Base-by-base conservation (phyloP, 192 early-diverging fungal species). In the Mortierella alpina region DNA sequence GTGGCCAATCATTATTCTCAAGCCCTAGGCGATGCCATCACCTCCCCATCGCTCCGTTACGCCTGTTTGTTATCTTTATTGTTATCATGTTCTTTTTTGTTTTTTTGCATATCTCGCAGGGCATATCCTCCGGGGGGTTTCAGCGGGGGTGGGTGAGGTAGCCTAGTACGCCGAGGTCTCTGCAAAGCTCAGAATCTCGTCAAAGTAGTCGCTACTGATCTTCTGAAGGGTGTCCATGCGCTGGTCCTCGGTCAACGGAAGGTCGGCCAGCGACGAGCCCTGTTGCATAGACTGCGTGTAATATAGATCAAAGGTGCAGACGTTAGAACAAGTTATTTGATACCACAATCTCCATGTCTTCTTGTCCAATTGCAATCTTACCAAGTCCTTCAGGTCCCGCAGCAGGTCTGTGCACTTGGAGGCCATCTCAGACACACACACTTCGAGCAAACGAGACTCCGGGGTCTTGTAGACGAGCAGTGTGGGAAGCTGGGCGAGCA, bases 171-270 rank as follows among this genome's bases (percentile, higher is more conserved):
- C 70, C 17, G 64, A 57, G 7, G 70, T 72, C 47, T 80, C 77
- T 10, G 70, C 70, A 50, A 55, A 57, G 10, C 61, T 63, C 41
- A 80, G 66, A 44, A 80, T 67, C 47, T 80, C 65, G 60, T 80
- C 70, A 72, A 80, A 80, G 60, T 80, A 72, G 49, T 80, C 69
- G 15, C 39, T 59, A 63, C 77, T 80, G 53, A 72, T 72, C 66
- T 80, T 72, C 39, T 80, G 77, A 15, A 80, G 59, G 2, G 69
- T 72, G 49, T 49, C 63, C 70, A 72, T 53, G 5, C 77, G 50
- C 42, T 68, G 58, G 23, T 80, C 77, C 47, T 80, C 77, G 12
- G 49, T 58, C 49, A 80, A 59, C 8, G 77, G 55, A 6, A 80
- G 40, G n/a, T 68, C 70, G 2, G 48, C 48, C 52, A 70, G 58